phyloP scores from a whole-genome alignment of 2,329 filamentous ascomycete species.

The Paraconiothyrium brasiliense region DNA sequence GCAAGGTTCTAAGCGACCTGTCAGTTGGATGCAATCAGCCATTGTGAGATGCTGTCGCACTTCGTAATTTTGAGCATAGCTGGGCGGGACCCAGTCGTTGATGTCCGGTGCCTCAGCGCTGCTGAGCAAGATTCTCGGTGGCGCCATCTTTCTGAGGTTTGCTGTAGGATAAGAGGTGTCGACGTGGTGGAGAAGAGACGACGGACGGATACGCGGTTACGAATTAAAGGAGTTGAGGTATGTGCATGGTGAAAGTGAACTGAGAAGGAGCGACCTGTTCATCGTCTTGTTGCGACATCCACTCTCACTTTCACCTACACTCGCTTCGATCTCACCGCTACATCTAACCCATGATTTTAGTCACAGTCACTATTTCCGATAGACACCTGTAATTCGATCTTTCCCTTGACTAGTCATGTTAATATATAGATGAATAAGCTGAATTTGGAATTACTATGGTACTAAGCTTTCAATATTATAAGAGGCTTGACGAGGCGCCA shows the following conservation, averaged over 20 bases:
- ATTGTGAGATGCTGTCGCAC: not conserved
- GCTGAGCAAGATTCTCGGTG: not conserved
- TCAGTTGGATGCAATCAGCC: not conserved
- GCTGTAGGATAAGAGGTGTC: not conserved
- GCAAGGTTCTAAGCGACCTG: not conserved
- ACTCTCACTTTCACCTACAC: not conserved
- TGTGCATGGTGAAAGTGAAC: not conserved
- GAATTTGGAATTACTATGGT: no score
- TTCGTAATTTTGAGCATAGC: slow-evolving; percentile 1
- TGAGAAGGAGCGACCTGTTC: not conserved
- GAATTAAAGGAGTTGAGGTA: not conserved
- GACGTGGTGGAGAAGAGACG: not conserved
- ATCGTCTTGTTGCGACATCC: not conserved
- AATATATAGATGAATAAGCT: no score
- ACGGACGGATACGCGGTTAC: not conserved
- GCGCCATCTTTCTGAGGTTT: not conserved
- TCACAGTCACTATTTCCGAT: no score
- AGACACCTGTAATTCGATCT: no score
- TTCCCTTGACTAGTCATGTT: no score
- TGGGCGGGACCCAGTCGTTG: not conserved
- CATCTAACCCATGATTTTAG: not conserved
- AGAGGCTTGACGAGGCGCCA: no score
- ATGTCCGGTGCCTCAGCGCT: not conserved
- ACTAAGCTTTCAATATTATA: no score
- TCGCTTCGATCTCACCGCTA: not conserved